Percentiles rank a stretch among this genome's conserved stretches.
These are phyloP conservation scores for Conticribra guillardii DNA, from an alignment of 108 stramenopile genomes.

Conservation along the genomic window DNA sequence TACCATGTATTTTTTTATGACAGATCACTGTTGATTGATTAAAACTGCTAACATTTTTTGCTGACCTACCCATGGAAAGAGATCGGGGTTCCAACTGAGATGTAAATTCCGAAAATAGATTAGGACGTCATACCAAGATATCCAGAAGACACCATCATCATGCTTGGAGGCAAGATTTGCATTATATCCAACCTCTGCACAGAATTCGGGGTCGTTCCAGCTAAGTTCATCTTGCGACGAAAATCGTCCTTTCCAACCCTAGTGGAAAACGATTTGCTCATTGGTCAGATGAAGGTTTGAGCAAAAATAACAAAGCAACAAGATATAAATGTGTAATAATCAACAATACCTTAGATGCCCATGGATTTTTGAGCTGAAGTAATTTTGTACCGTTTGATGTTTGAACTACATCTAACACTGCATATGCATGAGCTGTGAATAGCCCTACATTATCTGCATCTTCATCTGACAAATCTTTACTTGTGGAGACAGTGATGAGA, in stretches of 20 bases:
- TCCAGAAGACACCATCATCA: slow-evolving; percentile 94
- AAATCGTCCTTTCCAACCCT: slow-evolving; percentile 75
- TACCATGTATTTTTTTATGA: too few relatives aligned
- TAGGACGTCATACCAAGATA: slow-evolving; percentile 82
- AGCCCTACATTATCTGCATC: slow-evolving; percentile 80
- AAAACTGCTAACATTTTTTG: too few relatives aligned
- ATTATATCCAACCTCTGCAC: slow-evolving; percentile 68
- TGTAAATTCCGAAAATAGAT: slow-evolving; percentile 80
- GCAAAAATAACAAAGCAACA: too few relatives aligned
- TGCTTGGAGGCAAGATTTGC: slow-evolving; percentile 53
- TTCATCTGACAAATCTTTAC: slow-evolving; percentile 59
- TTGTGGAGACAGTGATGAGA: slow-evolving; percentile 85
- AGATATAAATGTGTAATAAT: too few relatives aligned
- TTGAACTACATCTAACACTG: slow-evolving; percentile 78
- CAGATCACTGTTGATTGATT: too few relatives aligned
- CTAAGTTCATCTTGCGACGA: slow-evolving; percentile 51
- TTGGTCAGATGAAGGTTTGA: too few relatives aligned
- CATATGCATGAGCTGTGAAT: slow-evolving; percentile 92
- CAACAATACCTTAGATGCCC: slow-evolving; percentile 68
- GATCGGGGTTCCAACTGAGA: slow-evolving; percentile 73
- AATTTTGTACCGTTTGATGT: slow-evolving; percentile 63
- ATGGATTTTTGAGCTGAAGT: slow-evolving; percentile 93
- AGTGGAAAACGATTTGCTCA: too few relatives aligned
- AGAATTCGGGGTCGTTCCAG: slow-evolving; percentile 56
- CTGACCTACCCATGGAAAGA: slow-evolving; percentile 60